Evolutionary conservation across 208 protist genomes (phyloP).

Genomic region (Endotrypanum monterogeii): DNA sequence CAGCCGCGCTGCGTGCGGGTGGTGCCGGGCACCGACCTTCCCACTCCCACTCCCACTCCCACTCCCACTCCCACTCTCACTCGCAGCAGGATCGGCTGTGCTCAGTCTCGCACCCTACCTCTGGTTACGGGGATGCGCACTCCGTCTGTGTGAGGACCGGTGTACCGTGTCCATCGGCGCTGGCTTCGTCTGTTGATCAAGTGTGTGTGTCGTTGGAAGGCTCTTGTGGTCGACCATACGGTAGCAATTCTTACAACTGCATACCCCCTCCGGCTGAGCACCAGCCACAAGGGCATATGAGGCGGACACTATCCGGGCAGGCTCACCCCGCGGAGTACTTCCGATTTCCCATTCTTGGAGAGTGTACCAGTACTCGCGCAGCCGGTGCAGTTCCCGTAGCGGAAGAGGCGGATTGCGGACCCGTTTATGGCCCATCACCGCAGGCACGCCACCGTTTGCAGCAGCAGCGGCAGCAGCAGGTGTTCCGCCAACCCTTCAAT

Average conservation of each 20-base stretch:
- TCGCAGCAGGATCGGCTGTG: constrained; percentile 32
- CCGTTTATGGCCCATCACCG: constrained; percentile 28
- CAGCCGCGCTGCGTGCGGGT: background rate
- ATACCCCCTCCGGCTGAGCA: background rate
- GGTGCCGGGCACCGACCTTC: background rate
- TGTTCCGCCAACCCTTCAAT: constrained; percentile 16
- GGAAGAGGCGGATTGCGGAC: constrained; percentile 16
- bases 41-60: background rate
- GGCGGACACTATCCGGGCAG: background rate
- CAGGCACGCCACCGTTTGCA: constrained; percentile 19
- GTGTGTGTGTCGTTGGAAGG: background rate
- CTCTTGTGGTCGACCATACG: background rate
- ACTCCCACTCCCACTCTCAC: background rate
- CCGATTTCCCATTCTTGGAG: background rate
- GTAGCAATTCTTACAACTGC: background rate
- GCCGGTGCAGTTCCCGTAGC: background rate
- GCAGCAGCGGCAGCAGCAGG: constrained; percentile 19
- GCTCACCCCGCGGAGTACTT: background rate
- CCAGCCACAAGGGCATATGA: background rate
- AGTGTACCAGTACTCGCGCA: background rate
- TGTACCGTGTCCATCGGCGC: background rate
- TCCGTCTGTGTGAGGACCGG: background rate
- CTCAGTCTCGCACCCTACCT: background rate
- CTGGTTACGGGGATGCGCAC: background rate
- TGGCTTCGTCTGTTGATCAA: background rate